Evolutionary conservation across 1,139 yeast species (phyloP), one percentile per base, ranked within the genome.

Genomic region (Debaryomyces robertsiae): DNA sequence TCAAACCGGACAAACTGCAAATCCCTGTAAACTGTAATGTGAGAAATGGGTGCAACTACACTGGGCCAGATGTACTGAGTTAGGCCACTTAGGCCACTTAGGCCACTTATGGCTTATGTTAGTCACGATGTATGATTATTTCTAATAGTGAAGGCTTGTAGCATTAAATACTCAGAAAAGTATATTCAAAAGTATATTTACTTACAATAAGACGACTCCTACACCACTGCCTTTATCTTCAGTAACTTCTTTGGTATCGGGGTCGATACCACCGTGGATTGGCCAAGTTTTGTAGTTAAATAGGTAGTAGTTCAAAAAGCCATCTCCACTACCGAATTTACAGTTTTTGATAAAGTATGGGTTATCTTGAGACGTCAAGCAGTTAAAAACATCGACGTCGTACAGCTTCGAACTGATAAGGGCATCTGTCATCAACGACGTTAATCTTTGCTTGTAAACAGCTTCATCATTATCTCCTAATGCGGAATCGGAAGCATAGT

Each of bases 251-350:
- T 81, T 79, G 3, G 75, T 65, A 14, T 72, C 67, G 2, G 61
- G 57, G 47, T 81, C 81, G 31, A 89, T 67, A 5, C 98, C 98
- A 23, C 97, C 96, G 43, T 73, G 69, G 39, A 93, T 77, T 2
- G 90, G 91, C 67, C 80, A 81, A 5, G 94, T 83, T 57, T 75
- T 82, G 69, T 91, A 93, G 63, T 93, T 93, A 75, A 93, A 94
- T 54, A 94, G 69, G 60, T 93, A 93, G 61, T 85, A 94, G 65
- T 93, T 87, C 57, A 93, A 75, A 59, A 79, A 79, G 1, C 98
- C 99, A 61, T 93, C 98, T 32, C 99, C 99, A 37, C 82, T 79
- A 17, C 96, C 97, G 61, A 94, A 93, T 60, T 89, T 88, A 64
- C 88, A 75, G 38, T 85, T 82, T 29, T 87, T 84, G 51, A 93